These are phyloP conservation scores for Calonectria hawksworthii DNA, from an alignment of 2,329 filamentous ascomycete genomes.

Conservation along the genomic window DNA sequence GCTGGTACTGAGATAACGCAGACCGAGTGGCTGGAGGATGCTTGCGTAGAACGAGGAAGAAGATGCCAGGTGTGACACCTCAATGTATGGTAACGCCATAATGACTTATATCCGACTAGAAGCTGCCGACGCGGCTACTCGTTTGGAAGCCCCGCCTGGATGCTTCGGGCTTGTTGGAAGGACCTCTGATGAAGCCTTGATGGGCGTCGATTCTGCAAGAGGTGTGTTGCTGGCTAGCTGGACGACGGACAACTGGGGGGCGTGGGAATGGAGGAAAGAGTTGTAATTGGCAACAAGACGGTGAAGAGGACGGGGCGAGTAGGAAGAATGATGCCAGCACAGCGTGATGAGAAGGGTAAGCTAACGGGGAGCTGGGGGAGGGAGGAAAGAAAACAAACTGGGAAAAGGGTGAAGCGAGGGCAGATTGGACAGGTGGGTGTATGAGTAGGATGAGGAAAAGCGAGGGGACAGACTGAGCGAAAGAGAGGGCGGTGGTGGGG, in stretches of 20 bases:
- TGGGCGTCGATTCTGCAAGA: slow-evolving; percentile 19
- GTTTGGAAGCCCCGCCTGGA: slow-evolving; percentile 41
- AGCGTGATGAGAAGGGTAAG: background rate
- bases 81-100: slow-evolving; percentile 64
- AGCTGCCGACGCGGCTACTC: slow-evolving; percentile 39
- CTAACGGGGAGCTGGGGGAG: background rate
- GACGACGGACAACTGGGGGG: slow-evolving; percentile 30
- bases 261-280: slow-evolving; percentile 38
- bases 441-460: slow-evolving; percentile 36
- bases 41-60: slow-evolving; percentile 88
- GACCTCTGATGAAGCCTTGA: slow-evolving; percentile 31
- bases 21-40: slow-evolving; percentile 82
- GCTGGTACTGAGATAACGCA: slow-evolving; percentile 66
- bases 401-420: slow-evolving; percentile 25
- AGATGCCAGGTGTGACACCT: slow-evolving; percentile 82
- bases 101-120: slow-evolving; percentile 36
- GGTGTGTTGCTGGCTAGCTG: slow-evolving; percentile 34
- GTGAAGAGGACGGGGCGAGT: slow-evolving; percentile 28
- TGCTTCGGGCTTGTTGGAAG: slow-evolving; percentile 35
- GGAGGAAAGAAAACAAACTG: slow-evolving; percentile 11
- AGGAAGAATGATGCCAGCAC: slow-evolving; percentile 23
- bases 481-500: slow-evolving; percentile 47
- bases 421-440: slow-evolving; percentile 4
- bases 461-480: slow-evolving; percentile 42
- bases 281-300: slow-evolving; percentile 31